Evolutionary conservation across 164 flowering plant species (phyloP), one percentile per base, ranked within the genome.

Genomic region (Dillenia turbinata): DNA sequence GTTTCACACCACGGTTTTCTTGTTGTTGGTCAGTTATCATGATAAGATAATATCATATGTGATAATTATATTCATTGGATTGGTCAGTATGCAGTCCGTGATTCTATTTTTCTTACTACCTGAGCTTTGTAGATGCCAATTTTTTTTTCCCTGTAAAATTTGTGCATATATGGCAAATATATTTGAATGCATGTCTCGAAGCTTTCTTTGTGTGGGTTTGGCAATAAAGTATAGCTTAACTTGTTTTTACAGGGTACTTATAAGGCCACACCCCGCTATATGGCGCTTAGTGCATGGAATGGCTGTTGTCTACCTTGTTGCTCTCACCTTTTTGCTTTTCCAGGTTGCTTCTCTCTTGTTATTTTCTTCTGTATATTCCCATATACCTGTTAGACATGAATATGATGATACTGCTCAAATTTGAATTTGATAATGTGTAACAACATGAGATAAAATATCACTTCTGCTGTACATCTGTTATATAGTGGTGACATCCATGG

Each of bases 271-370:
- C 75, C 99, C 99, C 66, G 97, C 99, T 59, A 69, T 95, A 56
- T 95, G 99, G 99, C 97, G 99, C 51, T 68, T 95, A 63, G 97
- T 92, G 69, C 99, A 95, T 85, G 99, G 99, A 65, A 75, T 90
- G 90, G 97, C 99, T 66, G 95, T 95, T 66, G 57, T 92, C 47
- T 95, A 95, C 70, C 99, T 95, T 60, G 96, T 95, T 51, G 78
- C 90, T 33, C 86, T 95, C 54, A 95, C 99, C 52, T 95, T 95
- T 87, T 79, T 95, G 73, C 96, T 95, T 66, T 95, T 95, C 65
- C 99, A 95, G 99, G 99, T 89, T 59, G 26, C 76, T 76, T 66
- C 66, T 44, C 9, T 60, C 43, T 13, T 33, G 6, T 4, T 33
- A 33, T 33, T 7, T 33, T 33, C 40, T 33, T 5, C 40, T 33